A percentile compares a stretch with the other conserved stretches of the same genome.
Conservation (phyloP, 495 filamentous ascomycete species). For the Baudoinia panamericana region DNA sequence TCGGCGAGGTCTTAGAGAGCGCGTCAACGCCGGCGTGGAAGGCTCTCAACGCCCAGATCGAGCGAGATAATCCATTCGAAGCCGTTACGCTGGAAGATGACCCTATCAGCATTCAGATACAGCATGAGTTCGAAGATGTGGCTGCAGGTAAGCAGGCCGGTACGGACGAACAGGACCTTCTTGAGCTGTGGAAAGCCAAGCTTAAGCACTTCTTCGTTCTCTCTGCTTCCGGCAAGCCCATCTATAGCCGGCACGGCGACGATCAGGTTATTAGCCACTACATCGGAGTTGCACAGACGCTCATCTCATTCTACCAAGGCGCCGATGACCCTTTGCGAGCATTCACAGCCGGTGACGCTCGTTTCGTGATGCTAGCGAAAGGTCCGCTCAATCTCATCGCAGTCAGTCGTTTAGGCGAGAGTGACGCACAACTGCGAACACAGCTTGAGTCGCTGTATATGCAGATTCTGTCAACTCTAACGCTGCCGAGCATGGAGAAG, state of each 20-base stretch:
- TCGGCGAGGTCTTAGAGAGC: conserved; percentile 50
- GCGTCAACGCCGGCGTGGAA: conserved; percentile 49
- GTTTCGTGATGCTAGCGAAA: conserved; percentile 71
- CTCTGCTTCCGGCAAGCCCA: conserved; percentile 93
- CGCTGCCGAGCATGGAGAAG: conserved; percentile 72
- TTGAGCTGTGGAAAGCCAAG: conserved; percentile 69
- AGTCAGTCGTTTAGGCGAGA: conserved; percentile 83
- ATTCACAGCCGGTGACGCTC: conserved; percentile 70
- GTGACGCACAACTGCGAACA: conserved; percentile 65
- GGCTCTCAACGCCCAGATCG: conserved; percentile 43
- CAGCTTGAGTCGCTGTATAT: conserved; percentile 94
- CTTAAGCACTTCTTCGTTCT: conserved; percentile 94
- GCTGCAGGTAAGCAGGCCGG: conserved; percentile 48
- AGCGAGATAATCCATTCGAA: conserved; percentile 46
- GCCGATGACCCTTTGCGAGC: conserved; percentile 59
- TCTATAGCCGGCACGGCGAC: conserved; percentile 89
- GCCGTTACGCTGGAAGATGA: conserved; percentile 34
- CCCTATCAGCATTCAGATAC: conserved; percentile 46
- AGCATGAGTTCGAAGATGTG: conserved; percentile 66
- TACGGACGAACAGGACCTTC: conserved; percentile 47
- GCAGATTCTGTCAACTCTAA: conserved; percentile 93
- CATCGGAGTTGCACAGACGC: conserved; percentile 92
- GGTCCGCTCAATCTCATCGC: conserved; percentile 87
- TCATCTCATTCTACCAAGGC: conserved; percentile 90
- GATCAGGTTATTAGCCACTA: conserved; percentile 77